Percentiles rank a stretch among this genome's conserved stretches.
These are phyloP conservation scores for Triticum monococcum DNA, from an alignment of 176 grass and related monocot species.

Conservation along the genomic window DNA sequence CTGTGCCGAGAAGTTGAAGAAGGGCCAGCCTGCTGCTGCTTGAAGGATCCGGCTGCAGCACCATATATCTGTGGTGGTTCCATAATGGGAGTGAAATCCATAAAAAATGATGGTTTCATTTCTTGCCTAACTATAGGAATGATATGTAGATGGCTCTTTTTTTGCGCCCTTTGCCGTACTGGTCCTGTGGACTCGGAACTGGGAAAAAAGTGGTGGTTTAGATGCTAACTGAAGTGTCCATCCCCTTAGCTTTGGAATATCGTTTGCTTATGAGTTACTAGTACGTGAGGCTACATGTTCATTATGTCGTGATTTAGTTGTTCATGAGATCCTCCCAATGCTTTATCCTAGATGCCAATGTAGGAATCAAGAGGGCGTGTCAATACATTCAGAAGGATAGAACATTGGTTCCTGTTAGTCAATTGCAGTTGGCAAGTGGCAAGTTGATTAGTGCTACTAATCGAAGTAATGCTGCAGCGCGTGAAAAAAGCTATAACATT, in stretches of 20 bases:
- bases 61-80: constrained; percentile 1
- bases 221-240: constrained; percentile 30
- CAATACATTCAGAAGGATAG: not conserved
- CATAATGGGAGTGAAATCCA: constrained; percentile 28
- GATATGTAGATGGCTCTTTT: constrained; percentile 20
- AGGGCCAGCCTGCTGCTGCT: constrained; percentile 32
- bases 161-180: not conserved
- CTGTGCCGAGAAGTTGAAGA: constrained; percentile 53
- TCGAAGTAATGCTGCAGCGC: no score
- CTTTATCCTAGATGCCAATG: not conserved
- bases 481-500: no score
- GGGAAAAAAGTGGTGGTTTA: not conserved
- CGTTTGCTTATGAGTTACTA: no score
- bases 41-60: constrained; percentile 16
- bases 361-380: not conserved
- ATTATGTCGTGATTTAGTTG: not conserved
- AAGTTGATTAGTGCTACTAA: no score
- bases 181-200: constrained; percentile 14
- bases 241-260: not conserved
- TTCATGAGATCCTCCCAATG: not conserved
- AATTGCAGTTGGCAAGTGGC: no score
- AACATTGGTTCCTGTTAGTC: not conserved
- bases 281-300: no score
- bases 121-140: constrained; percentile 33
- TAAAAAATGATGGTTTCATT: constrained; percentile 37